A percentile compares a stretch with the other conserved stretches of the same genome.
Conservation (phyloP, 2,329 filamentous ascomycete species). For the Hypoxylon sp. region DNA sequence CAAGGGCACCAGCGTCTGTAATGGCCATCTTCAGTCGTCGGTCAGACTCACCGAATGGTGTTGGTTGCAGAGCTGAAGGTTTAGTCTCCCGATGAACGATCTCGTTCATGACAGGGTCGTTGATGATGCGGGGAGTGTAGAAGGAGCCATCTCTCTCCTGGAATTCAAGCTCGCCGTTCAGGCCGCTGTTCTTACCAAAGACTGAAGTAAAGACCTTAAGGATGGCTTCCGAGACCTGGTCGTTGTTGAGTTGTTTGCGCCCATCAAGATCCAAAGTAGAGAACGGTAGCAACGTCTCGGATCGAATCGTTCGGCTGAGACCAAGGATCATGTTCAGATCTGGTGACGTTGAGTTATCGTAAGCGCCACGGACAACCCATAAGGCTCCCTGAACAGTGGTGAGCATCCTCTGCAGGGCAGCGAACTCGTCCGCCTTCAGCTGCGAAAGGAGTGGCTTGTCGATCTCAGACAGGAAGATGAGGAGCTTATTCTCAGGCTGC, state of each 20-base stretch:
- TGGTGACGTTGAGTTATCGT: conserved; percentile 51
- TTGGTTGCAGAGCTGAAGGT: conserved; percentile 54
- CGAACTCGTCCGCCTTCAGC: conserved; percentile 57
- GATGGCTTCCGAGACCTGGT: conserved; percentile 46
- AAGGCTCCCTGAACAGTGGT: conserved; percentile 52
- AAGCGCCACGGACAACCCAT: conserved; percentile 56
- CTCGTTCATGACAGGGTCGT: conserved; percentile 58
- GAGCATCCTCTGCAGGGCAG: conserved; percentile 50
- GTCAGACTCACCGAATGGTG: conserved; percentile 55
- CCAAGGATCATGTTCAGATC: conserved; percentile 54
- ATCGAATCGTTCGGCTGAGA: conserved; percentile 53
- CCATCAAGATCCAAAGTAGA: conserved; percentile 53
- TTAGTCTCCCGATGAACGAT: conserved; percentile 60
- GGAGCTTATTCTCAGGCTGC: conserved; percentile 54
- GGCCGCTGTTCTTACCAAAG: conserved; percentile 52
- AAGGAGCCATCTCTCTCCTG: conserved; percentile 56
- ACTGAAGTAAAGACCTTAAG: conserved; percentile 55
- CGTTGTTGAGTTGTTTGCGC: conserved; percentile 38
- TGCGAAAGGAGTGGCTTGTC: conserved; percentile 59
- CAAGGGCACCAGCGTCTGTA: conserved; percentile 48
- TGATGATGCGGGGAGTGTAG: conserved; percentile 57
- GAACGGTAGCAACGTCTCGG: conserved; percentile 53
- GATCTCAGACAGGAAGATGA: conserved; percentile 61
- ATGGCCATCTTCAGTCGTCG: conserved; percentile 49
- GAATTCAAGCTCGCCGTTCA: conserved; percentile 59